Evolutionary conservation across 768 basidiomycete genomes (phyloP).

Genomic region (Lactarius pseudohatsudake): DNA sequence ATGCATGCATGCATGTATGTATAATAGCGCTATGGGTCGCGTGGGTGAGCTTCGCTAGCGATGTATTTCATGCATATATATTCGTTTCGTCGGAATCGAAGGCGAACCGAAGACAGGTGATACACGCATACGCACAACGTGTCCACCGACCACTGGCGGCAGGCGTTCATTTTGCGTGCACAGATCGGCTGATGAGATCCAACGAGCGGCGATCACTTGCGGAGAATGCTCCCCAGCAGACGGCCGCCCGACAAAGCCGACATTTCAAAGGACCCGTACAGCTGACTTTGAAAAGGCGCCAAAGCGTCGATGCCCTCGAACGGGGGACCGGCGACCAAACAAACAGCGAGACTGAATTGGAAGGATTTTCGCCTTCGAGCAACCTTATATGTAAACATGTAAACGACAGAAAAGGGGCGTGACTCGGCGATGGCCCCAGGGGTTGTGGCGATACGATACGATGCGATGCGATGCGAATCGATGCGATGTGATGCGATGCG

Average conservation of each 20-base stretch:
- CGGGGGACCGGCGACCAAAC: slow-evolving; percentile 25
- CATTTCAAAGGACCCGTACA: background rate
- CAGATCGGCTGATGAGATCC: slow-evolving; percentile 23
- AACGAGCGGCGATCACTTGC: slow-evolving; percentile 21
- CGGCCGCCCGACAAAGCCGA: slow-evolving; percentile 3
- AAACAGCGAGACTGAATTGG: slow-evolving; percentile 28
- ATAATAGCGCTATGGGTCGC: background rate
- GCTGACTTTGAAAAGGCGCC: slow-evolving; percentile 14
- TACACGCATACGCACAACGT: slow-evolving; percentile 18
- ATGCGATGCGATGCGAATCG: background rate
- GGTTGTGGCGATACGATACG: slow-evolving; percentile 17
- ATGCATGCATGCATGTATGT: background rate
- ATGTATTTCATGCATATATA: background rate
- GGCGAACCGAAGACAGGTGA: slow-evolving; percentile 7
- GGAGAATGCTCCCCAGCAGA: slow-evolving; percentile 8
- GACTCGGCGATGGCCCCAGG: slow-evolving; percentile 14
- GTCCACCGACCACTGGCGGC: slow-evolving; percentile 15
- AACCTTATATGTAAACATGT: slow-evolving; percentile 26
- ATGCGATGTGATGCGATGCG: slow-evolving; percentile 2
- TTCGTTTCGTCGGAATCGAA: slow-evolving; percentile 2
- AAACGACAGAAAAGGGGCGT: slow-evolving; percentile 6
- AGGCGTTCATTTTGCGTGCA: slow-evolving; percentile 23
- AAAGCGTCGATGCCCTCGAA: slow-evolving; percentile 1
- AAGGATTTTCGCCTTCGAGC: slow-evolving; percentile 30
- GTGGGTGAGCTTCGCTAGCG: background rate